Percentiles rank a stretch among this genome's conserved stretches.
Conservation (phyloP, 805 yeast genomes). For the Kuraishia borneana region DNA sequence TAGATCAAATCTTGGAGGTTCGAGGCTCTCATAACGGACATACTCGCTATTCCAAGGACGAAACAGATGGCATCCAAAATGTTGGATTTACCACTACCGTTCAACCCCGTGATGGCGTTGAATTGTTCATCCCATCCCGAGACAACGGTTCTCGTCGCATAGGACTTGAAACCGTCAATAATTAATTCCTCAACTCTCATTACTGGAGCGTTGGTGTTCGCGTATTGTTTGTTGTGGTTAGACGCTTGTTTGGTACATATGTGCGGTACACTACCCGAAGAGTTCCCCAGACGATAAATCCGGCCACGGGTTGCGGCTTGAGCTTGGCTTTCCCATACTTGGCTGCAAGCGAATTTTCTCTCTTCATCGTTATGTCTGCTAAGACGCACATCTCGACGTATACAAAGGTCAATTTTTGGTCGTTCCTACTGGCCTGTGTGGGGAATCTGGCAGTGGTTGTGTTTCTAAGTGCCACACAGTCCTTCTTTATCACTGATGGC, state of each 20-base stretch:
- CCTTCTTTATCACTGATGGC: slow-evolving; percentile 20
- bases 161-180: slow-evolving; percentile 95
- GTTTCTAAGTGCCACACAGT: slow-evolving; percentile 17
- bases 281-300: too few relatives aligned
- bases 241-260: not conserved
- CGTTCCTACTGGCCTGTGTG: slow-evolving; percentile 12
- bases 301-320: too few relatives aligned
- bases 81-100: slow-evolving; percentile 96
- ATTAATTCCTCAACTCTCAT: slow-evolving; percentile 96
- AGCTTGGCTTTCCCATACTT: too few relatives aligned
- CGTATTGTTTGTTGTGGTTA: not conserved
- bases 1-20: slow-evolving; percentile 89
- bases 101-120: slow-evolving; percentile 95
- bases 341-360: too few relatives aligned
- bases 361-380: too few relatives aligned
- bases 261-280: not conserved
- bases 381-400: too few relatives aligned
- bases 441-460: slow-evolving; percentile 15
- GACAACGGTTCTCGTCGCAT: slow-evolving; percentile 92
- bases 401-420: slow-evolving; percentile 13
- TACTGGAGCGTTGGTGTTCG: not conserved
- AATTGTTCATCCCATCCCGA: slow-evolving; percentile 94
- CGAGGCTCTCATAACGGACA: slow-evolving; percentile 91
- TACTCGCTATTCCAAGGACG: slow-evolving; percentile 91
- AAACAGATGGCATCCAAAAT: slow-evolving; percentile 97